Conservation (phyloP, 345 rosid species). For the Excoecaria cochinchinensis region DNA sequence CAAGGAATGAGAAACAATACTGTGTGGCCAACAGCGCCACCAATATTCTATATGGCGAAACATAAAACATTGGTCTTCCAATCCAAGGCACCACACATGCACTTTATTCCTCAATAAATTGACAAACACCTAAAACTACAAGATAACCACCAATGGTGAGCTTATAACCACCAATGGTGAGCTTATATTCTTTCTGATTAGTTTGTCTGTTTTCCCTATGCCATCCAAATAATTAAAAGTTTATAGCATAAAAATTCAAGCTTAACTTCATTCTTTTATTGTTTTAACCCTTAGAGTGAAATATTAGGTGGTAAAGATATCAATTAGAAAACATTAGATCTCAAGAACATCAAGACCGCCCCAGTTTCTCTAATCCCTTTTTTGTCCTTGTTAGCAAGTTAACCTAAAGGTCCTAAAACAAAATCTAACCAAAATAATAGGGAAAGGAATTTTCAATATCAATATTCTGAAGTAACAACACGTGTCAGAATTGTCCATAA, state of each 20-base stretch:
- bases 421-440: neutral
- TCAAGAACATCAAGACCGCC: neutral
- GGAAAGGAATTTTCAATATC: neutral
- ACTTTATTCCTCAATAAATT: neutral
- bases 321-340: neutral
- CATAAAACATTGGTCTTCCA: neutral
- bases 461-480: neutral
- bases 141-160: neutral
- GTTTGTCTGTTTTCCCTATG: neutral
- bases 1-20: neutral
- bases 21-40: neutral
- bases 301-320: neutral
- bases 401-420: neutral
- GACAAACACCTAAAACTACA: slow-evolving; percentile 1
- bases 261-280: neutral
- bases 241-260: neutral
- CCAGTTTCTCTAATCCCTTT: neutral
- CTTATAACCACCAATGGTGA: neutral
- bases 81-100: neutral
- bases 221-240: neutral
- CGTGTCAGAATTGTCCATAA: neutral
- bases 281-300: neutral
- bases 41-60: neutral
- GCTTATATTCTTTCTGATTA: neutral
- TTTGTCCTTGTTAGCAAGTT: neutral